Evolutionary conservation across 106 monocot species (phyloP).

Genomic region (Phalaenopsis equestris): DNA sequence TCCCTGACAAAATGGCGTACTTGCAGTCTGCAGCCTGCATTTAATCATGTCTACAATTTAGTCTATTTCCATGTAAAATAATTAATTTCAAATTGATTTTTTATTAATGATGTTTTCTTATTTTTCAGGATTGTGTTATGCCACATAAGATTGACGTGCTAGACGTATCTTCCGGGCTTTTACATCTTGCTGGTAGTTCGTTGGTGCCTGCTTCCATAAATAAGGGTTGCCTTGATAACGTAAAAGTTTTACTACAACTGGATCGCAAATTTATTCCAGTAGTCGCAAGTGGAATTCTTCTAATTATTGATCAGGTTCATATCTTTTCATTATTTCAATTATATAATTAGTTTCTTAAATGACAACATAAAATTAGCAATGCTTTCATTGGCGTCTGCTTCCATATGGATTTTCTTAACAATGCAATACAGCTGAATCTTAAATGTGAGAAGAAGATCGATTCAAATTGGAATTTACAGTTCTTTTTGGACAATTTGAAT

Average conservation of each 20-base stretch:
- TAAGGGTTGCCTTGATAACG: slow-evolving; percentile 55
- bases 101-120: not conserved
- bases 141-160: slow-evolving; percentile 53
- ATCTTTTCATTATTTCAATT: slow-evolving; percentile 1
- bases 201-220: slow-evolving; percentile 66
- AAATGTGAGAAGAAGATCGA: too few species aligned
- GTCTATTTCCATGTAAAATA: not conserved
- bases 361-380: not conserved
- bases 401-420: too few species aligned
- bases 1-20: slow-evolving; percentile 59
- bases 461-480: too few species aligned
- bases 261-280: slow-evolving; percentile 94
- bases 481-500: too few species aligned
- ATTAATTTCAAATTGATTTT: not conserved
- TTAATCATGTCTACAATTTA: slow-evolving; percentile 26
- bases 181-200: slow-evolving; percentile 66
- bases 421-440: too few species aligned
- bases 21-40: slow-evolving; percentile 30
- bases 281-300: slow-evolving; percentile 49
- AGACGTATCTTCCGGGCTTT: slow-evolving; percentile 64
- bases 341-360: not conserved
- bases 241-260: slow-evolving; percentile 72
- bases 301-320: slow-evolving; percentile 84
- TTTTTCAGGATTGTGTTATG: slow-evolving; percentile 25
- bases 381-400: too few species aligned